Percentiles rank a stretch among this genome's conserved stretches.
These are phyloP conservation scores for Fraxinus xanthoxyloides DNA, from an alignment of 305 asterid genomes.

Conservation along the genomic window DNA sequence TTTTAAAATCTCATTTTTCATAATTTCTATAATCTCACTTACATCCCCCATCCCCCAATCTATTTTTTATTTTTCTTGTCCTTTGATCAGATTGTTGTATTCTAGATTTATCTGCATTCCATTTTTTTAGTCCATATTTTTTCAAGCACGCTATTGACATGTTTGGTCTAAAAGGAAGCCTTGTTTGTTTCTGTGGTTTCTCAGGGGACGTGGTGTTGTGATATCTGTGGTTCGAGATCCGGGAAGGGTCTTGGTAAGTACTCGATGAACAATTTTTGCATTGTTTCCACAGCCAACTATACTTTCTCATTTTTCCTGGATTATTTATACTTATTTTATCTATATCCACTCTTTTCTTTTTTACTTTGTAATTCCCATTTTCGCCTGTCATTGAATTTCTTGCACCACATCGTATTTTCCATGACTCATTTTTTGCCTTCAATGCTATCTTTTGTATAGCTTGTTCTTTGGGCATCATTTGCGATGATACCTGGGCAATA, in stretches of 20 bases:
- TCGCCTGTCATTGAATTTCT: neutral
- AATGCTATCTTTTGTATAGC: neutral
- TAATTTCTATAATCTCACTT: neutral
- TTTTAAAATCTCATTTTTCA: neutral
- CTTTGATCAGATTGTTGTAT: neutral
- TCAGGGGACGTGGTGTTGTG: conserved; percentile 59
- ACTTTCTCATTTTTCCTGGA: neutral
- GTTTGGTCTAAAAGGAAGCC: neutral
- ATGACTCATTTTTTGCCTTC: neutral
- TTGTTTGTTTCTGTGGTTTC: conserved; percentile 17
- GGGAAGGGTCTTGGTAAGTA: conserved; percentile 67
- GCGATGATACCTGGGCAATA: neutral
- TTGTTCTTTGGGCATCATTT: neutral
- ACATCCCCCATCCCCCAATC: neutral
- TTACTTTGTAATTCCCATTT: neutral
- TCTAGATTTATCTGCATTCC: neutral
- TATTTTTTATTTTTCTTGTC: neutral
- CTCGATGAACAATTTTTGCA: neutral
- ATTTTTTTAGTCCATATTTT: neutral
- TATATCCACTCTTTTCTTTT: neutral
- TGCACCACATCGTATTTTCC: neutral
- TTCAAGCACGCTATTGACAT: neutral
- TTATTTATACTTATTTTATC: neutral
- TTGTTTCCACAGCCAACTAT: neutral
- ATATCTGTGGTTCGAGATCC: conserved; percentile 50